phyloP scores from a whole-genome alignment of 306 rosid genomes.

The Arachis stenosperma region DNA sequence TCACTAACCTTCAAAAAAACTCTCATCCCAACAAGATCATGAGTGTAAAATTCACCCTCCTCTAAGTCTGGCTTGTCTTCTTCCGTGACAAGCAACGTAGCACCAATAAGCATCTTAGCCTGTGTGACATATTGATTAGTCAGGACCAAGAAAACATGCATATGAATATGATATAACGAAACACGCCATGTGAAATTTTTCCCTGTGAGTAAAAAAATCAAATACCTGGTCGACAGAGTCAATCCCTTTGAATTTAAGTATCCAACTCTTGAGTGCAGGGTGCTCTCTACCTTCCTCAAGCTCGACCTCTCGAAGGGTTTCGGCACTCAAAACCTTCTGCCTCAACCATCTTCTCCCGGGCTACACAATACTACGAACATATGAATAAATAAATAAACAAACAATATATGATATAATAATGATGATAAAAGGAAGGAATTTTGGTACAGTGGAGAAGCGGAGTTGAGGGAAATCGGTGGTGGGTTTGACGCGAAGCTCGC shows the following conservation, averaged over 20 bases:
- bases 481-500: conserved; percentile 77
- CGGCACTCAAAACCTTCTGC: conserved; percentile 59
- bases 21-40: conserved; percentile 88
- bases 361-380: conserved; percentile 47
- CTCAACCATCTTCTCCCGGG: conserved; percentile 92
- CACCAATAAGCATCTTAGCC: conserved; percentile 90
- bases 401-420: neutral
- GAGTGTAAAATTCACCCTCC: conserved; percentile 87
- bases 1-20: conserved; percentile 78
- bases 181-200: neutral
- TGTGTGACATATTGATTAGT: conserved; percentile 44
- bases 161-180: conserved; percentile 19
- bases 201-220: conserved; percentile 25
- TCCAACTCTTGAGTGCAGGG: conserved; percentile 83
- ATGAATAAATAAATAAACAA: neutral
- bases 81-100: conserved; percentile 79
- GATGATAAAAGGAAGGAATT: neutral
- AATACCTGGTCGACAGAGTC: conserved; percentile 72
- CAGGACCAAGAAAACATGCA: conserved; percentile 31
- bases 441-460: conserved; percentile 66
- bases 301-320: conserved; percentile 66
- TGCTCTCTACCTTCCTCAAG: conserved; percentile 90
- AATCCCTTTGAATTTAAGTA: conserved; percentile 74
- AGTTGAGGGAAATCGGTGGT: conserved; percentile 84
- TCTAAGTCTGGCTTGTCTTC: conserved; percentile 87